Conservation (phyloP, 1,284 basidiomycete species). For the Marasmius tenuissimus region DNA sequence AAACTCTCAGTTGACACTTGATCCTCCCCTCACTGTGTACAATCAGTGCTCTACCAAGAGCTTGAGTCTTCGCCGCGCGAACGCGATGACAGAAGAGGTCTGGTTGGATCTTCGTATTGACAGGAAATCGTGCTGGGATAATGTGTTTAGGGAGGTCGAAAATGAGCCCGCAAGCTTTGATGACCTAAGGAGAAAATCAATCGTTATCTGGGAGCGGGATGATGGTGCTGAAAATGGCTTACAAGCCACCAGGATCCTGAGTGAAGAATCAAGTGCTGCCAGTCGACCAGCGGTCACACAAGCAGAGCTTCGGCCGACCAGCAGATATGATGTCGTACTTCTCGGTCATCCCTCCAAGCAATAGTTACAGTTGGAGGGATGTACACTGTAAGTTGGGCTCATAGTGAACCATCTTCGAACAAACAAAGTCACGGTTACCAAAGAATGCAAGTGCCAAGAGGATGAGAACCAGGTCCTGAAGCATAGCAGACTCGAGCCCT, state of each 20-base stretch:
- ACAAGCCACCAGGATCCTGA: slow-evolving; percentile 34
- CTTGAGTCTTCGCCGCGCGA: slow-evolving; percentile 36
- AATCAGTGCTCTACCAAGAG: slow-evolving; percentile 41
- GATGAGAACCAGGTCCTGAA: too few relatives aligned
- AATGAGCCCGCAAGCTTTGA: slow-evolving; percentile 48
- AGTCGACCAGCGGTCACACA: slow-evolving; percentile 44
- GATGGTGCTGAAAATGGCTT: neutral
- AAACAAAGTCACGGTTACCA: too few relatives aligned
- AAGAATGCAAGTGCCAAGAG: too few relatives aligned
- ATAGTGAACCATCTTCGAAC: too few relatives aligned
- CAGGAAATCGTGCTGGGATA: slow-evolving; percentile 49
- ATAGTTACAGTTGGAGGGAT: too few relatives aligned
- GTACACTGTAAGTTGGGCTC: too few relatives aligned
- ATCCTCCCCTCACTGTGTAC: slow-evolving; percentile 58
- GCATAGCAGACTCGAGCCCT: too few relatives aligned
- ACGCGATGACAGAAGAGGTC: slow-evolving; percentile 41
- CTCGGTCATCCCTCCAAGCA: too few relatives aligned
- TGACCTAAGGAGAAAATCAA: slow-evolving; percentile 17
- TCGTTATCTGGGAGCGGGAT: neutral
- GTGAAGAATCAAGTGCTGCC: slow-evolving; percentile 35
- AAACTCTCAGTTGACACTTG: slow-evolving; percentile 52
- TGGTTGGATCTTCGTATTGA: slow-evolving; percentile 33
- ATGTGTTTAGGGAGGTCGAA: slow-evolving; percentile 41
- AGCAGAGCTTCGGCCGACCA: too few relatives aligned
- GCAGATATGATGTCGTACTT: too few relatives aligned